A percentile compares a stretch with the other conserved stretches of the same genome.
These are phyloP conservation scores for Leccinum variicolor DNA, from an alignment of 768 basidiomycete species.

Conservation along the genomic window DNA sequence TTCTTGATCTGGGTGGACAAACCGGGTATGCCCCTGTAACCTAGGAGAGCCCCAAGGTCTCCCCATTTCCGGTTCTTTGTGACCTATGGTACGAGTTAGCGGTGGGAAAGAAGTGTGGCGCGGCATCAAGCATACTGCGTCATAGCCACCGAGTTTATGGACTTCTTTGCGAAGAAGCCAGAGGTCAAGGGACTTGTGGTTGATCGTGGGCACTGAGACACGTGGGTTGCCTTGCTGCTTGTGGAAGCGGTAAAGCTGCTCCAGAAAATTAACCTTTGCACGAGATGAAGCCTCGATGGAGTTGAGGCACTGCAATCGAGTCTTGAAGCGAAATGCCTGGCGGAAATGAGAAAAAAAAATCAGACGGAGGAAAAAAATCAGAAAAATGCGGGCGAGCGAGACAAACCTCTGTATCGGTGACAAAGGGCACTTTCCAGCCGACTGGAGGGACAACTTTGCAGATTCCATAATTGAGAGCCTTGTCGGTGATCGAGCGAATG, in stretches of 20 bases:
- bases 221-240: constrained; percentile 90
- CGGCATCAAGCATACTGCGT: constrained; percentile 55
- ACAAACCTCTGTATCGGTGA: constrained; percentile 89
- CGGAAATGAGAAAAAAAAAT: constrained; percentile 22
- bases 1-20: constrained; percentile 86
- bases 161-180: constrained; percentile 94
- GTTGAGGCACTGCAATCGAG: constrained; percentile 90
- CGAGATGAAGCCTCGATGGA: constrained; percentile 96
- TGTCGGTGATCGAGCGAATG: constrained; percentile 73
- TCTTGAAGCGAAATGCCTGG: constrained; percentile 89
- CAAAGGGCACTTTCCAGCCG: constrained; percentile 95
- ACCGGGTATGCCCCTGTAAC: constrained; percentile 79
- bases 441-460: constrained; percentile 94
- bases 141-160: constrained; percentile 82
- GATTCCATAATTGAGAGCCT: constrained; percentile 78
- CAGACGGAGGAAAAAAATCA: constrained; percentile 20
- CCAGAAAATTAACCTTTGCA: constrained; percentile 95
- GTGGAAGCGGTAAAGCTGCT: constrained; percentile 95
- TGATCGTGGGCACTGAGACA: constrained; percentile 91
- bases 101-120: constrained; percentile 17
- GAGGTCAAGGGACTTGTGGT: constrained; percentile 88
- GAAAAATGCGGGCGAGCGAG: constrained; percentile 22
- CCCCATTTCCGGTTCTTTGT: constrained; percentile 85
- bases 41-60: constrained; percentile 75
- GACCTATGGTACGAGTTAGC: constrained; percentile 51